Evolutionary conservation across 2,329 filamentous ascomycete species (phyloP).

Genomic region (Pyricularia sp.): DNA sequence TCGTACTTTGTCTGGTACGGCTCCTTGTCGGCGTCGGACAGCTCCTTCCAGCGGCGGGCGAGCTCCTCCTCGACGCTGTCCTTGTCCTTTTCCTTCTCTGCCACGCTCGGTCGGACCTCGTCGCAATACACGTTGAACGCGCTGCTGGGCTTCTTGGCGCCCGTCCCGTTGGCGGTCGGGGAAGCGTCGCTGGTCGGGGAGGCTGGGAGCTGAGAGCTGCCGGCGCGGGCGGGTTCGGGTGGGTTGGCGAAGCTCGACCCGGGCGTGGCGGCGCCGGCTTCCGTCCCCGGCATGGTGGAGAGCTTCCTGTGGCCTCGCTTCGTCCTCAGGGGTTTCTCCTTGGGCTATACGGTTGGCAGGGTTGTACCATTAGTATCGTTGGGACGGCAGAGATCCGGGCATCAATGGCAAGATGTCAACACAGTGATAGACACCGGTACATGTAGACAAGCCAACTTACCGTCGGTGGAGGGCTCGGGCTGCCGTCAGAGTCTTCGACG

Average conservation of each 20-base stretch:
- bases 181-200: constrained; percentile 38
- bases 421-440: background rate
- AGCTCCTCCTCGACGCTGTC: constrained; percentile 42
- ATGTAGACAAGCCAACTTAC: constrained; percentile 34
- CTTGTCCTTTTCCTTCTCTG: constrained; percentile 31
- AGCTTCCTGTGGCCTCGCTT: constrained; percentile 64
- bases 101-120: constrained; percentile 34
- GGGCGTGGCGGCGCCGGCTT: constrained; percentile 25
- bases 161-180: constrained; percentile 36
- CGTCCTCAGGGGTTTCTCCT: constrained; percentile 67
- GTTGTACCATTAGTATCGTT: constrained; percentile 1
- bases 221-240: constrained; percentile 19
- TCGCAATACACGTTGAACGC: constrained; percentile 48
- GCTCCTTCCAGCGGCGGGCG: constrained; percentile 42
- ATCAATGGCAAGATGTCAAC: background rate
- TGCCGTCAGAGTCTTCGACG: constrained; percentile 70
- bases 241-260: constrained; percentile 37
- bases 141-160: constrained; percentile 31
- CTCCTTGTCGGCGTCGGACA: constrained; percentile 38
- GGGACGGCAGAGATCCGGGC: constrained; percentile 4
- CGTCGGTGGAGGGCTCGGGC: constrained; percentile 70
- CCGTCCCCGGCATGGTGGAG: constrained; percentile 33
- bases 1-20: constrained; percentile 35
- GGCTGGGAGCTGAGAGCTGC: constrained; percentile 29
- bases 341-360: constrained; percentile 42